These are phyloP conservation scores for Trebouxia gelatinosa DNA, from an alignment of 163 green algal genomes.

Conservation along the genomic window DNA sequence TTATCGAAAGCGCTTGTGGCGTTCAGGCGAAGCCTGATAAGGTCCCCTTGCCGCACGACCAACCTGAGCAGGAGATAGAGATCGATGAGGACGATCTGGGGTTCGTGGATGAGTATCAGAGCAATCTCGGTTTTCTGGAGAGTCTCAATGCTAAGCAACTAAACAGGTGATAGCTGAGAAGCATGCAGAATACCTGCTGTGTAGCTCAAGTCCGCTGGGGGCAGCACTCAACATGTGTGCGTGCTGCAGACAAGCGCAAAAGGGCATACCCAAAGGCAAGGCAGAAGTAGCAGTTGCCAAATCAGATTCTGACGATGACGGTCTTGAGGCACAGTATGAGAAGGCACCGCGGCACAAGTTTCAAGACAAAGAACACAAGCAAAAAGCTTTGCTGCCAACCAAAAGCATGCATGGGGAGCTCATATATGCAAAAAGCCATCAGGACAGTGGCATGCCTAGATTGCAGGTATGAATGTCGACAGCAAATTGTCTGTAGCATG, in stretches of 20 bases:
- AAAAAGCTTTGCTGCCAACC: constrained; percentile 50
- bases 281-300: neutral
- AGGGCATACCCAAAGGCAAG: constrained; percentile 19
- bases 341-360: constrained; percentile 32
- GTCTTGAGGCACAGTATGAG: constrained; percentile 64
- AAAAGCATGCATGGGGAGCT: constrained; percentile 65
- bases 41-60: neutral
- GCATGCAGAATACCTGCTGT: neutral
- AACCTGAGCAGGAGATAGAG: constrained; percentile 24
- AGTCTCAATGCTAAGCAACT: constrained; percentile 27
- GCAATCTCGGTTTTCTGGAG: constrained; percentile 38
- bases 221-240: no score
- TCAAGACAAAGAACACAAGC: neutral
- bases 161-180: constrained; percentile 25
- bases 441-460: neutral
- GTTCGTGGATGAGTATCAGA: constrained; percentile 40
- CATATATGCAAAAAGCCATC: constrained; percentile 39
- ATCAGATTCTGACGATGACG: constrained; percentile 14
- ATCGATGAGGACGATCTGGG: constrained; percentile 46
- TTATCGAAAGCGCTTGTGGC: no score
- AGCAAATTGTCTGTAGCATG: no score
- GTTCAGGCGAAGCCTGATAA: constrained; percentile 9
- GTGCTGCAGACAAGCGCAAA: neutral
- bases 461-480: no score
- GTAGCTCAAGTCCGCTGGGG: no score